These are phyloP conservation scores for Kingdonia uniflora DNA, from an alignment of 164 flowering plant genomes.

Conservation along the genomic window DNA sequence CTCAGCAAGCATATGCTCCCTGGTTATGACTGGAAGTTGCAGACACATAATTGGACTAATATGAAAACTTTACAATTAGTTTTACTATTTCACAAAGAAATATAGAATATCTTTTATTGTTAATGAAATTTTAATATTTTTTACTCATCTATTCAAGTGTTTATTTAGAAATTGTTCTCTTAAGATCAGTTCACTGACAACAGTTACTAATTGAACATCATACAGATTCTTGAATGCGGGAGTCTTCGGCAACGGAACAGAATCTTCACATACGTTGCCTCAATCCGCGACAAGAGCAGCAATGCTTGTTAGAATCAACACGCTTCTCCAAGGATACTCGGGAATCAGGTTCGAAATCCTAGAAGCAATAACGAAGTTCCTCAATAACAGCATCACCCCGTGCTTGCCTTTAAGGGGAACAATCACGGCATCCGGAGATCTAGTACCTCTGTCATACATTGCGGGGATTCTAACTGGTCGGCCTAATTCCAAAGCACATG, in stretches of 20 bases:
- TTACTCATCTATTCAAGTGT: too few relatives aligned
- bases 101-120: too few relatives aligned
- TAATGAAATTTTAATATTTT: too few relatives aligned
- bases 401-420: slow-evolving; percentile 54
- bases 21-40: too few relatives aligned
- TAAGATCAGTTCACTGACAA: too few relatives aligned
- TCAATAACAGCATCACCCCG: slow-evolving; percentile 50
- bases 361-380: slow-evolving; percentile 43
- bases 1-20: too few relatives aligned
- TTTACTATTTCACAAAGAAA: too few relatives aligned
- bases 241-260: slow-evolving; percentile 39
- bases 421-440: slow-evolving; percentile 56
- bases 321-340: slow-evolving; percentile 59
- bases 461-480: slow-evolving; percentile 56
- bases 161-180: too few relatives aligned
- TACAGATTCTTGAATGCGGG: slow-evolving; percentile 60
- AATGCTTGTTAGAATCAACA: slow-evolving; percentile 58
- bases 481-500: slow-evolving; percentile 35
- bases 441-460: slow-evolving; percentile 55
- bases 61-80: too few relatives aligned
- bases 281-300: slow-evolving; percentile 48
- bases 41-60: too few relatives aligned
- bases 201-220: too few relatives aligned
- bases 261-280: slow-evolving; percentile 34
- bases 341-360: slow-evolving; percentile 60